These are phyloP conservation scores for Colletotrichum horii DNA, from an alignment of 2,329 filamentous ascomycete species.

Conservation along the genomic window DNA sequence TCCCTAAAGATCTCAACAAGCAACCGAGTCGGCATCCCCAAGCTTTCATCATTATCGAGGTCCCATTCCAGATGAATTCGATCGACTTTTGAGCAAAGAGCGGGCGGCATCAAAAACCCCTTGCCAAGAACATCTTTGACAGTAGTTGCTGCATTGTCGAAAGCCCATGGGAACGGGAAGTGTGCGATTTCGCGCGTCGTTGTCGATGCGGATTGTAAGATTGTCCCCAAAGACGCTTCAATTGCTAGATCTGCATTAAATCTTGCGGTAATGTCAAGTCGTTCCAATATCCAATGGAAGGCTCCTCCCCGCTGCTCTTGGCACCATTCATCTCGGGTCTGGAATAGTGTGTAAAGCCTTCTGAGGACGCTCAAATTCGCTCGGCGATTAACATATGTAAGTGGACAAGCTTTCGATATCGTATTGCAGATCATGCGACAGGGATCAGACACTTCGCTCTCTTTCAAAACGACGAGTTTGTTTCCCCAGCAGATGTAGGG, in stretches of 20 bases:
- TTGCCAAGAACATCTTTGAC: not conserved
- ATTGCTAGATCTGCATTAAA: not conserved
- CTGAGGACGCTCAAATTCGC: not conserved
- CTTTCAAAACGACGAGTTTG: not conserved
- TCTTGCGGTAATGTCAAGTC: not conserved
- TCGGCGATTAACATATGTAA: not conserved
- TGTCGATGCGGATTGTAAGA: rapidly evolving
- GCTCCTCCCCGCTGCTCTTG: not conserved
- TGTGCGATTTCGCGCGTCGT: not conserved
- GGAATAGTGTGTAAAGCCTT: not conserved
- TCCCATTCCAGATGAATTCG: not conserved
- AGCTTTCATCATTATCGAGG: not conserved
- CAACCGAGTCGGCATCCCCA: not conserved
- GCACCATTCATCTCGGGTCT: not conserved
- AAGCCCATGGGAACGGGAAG: not conserved
- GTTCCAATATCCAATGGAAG: not conserved
- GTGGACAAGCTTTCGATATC: not conserved
- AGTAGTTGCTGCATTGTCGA: not conserved
- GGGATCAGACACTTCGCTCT: not conserved
- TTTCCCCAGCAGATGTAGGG: not conserved
- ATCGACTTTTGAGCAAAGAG: not conserved
- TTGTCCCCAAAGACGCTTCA: not conserved
- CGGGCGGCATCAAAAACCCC: rapidly evolving
- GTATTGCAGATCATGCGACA: not conserved
- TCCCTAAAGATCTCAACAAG: not conserved